A percentile compares a stretch with the other conserved stretches of the same genome.
Conservation (phyloP, 192 early-diverging fungal genomes). For the Lobosporangium transversale region DNA sequence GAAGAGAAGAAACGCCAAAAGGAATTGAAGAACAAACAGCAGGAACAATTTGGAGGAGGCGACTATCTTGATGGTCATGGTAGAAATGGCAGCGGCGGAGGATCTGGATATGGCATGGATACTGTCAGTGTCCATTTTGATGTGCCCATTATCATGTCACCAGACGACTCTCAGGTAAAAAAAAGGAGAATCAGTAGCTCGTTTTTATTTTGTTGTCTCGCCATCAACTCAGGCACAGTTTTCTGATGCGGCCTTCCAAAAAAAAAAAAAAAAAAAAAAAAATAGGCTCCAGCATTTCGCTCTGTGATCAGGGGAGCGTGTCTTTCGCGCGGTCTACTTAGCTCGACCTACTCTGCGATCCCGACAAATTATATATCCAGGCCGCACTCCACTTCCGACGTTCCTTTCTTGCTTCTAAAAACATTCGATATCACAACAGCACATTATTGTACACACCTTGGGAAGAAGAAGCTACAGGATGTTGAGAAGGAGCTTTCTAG, state of each 20-base stretch:
- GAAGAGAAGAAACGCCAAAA: constrained; percentile 52
- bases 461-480: constrained; percentile 68
- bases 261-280: too few relatives aligned
- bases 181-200: background rate
- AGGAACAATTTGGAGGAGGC: constrained; percentile 33
- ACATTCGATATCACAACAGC: constrained; percentile 55
- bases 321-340: constrained; percentile 40
- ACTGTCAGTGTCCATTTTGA: constrained; percentile 53
- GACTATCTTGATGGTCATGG: constrained; percentile 30
- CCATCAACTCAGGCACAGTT: background rate
- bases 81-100: constrained; percentile 27
- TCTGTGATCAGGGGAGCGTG: constrained; percentile 43
- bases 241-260: constrained; percentile 2
- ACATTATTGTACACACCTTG: constrained; percentile 60
- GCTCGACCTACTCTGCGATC: constrained; percentile 51
- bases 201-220: background rate
- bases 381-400: constrained; percentile 36
- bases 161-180: constrained; percentile 52
- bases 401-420: constrained; percentile 50
- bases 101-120: constrained; percentile 37
- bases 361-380: constrained; percentile 49
- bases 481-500: constrained; percentile 68
- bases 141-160: constrained; percentile 47
- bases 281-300: constrained; percentile 45
- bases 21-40: constrained; percentile 49